phyloP scores from a whole-genome alignment of 495 filamentous ascomycete genomes.

The Talaromyces adpressus region DNA sequence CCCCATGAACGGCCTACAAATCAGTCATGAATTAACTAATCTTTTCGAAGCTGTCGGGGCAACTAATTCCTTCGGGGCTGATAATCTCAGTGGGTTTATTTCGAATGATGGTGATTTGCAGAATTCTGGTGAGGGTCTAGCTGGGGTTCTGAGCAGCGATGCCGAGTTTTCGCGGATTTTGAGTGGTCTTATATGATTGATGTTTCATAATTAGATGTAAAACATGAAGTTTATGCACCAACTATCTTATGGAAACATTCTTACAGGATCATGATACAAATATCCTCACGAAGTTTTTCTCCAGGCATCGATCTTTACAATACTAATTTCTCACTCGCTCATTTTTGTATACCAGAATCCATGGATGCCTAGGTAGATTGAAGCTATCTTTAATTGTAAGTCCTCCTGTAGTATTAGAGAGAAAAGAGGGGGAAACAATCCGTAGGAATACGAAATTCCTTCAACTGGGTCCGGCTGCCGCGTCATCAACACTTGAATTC shows the following conservation, averaged over 20 bases:
- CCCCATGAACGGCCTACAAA: conserved; percentile 53
- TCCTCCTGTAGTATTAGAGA: too few relatives aligned
- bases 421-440: neutral
- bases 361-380: too few relatives aligned
- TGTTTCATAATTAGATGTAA: neutral
- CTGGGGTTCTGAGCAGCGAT: conserved; percentile 50
- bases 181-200: conserved; percentile 56
- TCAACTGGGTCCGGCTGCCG: neutral
- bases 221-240: conserved; percentile 4
- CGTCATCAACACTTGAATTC: too few relatives aligned
- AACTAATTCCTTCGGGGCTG: conserved; percentile 37
- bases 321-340: too few relatives aligned
- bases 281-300: neutral
- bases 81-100: conserved; percentile 38
- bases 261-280: neutral
- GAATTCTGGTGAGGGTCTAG: conserved; percentile 39
- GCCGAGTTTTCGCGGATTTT: conserved; percentile 59
- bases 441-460: neutral
- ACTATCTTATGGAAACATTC: neutral
- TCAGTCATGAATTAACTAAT: conserved; percentile 58
- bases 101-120: conserved; percentile 36
- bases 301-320: too few relatives aligned
- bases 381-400: too few relatives aligned
- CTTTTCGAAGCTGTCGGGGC: conserved; percentile 66
- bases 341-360: too few relatives aligned